A percentile compares a stretch with the other conserved stretches of the same genome.
phyloP scores from a whole-genome alignment of 164 flowering plant species.

The Berberis thunbergii region DNA sequence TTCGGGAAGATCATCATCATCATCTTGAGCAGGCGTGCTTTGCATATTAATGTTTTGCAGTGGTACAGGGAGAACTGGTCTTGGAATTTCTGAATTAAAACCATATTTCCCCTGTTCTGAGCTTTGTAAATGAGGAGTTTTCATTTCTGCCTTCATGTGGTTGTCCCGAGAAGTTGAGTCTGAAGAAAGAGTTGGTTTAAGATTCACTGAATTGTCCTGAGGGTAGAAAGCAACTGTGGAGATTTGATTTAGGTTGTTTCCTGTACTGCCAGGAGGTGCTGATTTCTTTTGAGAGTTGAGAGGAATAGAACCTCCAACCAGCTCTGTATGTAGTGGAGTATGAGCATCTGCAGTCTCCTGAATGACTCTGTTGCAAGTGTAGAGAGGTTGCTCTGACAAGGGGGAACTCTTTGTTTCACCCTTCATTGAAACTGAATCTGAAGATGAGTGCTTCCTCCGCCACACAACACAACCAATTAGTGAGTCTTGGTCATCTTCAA shows the following conservation, averaged over 20 bases:
- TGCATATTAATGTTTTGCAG: constrained; percentile 6
- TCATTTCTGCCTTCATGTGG: background rate
- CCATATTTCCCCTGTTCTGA: constrained; percentile 11
- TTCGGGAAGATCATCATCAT: constrained; percentile 58
- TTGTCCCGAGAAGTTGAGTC: constrained; percentile 2
- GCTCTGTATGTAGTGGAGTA: too few species aligned
- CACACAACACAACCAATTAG: constrained; percentile 58
- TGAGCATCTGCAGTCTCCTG: constrained; percentile 2
- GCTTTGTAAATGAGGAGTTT: background rate
- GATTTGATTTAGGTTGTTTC: background rate
- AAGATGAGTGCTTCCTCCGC: constrained; percentile 29
- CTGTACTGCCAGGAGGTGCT: constrained; percentile 5
- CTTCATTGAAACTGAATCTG: constrained; percentile 16
- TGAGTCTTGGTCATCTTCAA: constrained; percentile 34
- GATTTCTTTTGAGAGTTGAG: background rate
- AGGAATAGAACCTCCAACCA: constrained; percentile 10
- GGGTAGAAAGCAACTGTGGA: constrained; percentile 2
- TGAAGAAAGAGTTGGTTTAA: constrained; percentile 4
- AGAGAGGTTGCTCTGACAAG: constrained; percentile 11
- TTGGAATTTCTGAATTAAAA: constrained; percentile 3
- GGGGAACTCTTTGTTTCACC: constrained; percentile 13
- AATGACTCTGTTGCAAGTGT: constrained; percentile 10
- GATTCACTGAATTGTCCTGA: constrained; percentile 7
- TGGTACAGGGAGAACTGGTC: constrained; percentile 7
- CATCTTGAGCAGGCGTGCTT: constrained; percentile 10